These are phyloP conservation scores for Xylaria sp. DNA, from an alignment of 2,329 filamentous ascomycete species.

Conservation along the genomic window DNA sequence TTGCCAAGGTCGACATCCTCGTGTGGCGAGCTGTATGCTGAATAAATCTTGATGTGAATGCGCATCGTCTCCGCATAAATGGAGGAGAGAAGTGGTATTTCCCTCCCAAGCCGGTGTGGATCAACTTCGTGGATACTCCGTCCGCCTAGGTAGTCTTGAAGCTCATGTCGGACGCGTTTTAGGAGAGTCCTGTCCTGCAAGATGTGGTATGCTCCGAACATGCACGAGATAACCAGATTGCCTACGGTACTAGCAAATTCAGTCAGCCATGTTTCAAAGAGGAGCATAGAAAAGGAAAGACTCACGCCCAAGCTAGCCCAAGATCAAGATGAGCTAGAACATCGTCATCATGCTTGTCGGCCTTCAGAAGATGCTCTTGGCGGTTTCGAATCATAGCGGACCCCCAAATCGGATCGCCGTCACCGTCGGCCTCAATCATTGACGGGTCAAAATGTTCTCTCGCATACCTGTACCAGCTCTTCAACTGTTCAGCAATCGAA, in stretches of 20 bases:
- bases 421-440: slow-evolving; percentile 35
- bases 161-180: slow-evolving; percentile 33
- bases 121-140: slow-evolving; percentile 28
- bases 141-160: slow-evolving; percentile 27
- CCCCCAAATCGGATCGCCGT: slow-evolving; percentile 42
- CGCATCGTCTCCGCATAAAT: slow-evolving; percentile 42
- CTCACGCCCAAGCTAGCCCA: slow-evolving; percentile 41
- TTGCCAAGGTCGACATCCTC: slow-evolving; percentile 38
- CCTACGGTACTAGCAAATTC: slow-evolving; percentile 28
- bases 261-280: slow-evolving; percentile 18
- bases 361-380: slow-evolving; percentile 36
- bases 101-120: slow-evolving; percentile 30
- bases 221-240: slow-evolving; percentile 36
- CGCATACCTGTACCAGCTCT: slow-evolving; percentile 40
- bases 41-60: slow-evolving; percentile 37
- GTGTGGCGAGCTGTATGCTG: slow-evolving; percentile 35
- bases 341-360: slow-evolving; percentile 36
- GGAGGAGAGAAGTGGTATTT: slow-evolving; percentile 40
- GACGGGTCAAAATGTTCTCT: slow-evolving; percentile 36
- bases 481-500: slow-evolving; percentile 31
- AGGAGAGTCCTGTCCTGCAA: slow-evolving; percentile 35
- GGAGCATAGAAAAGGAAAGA: background rate
- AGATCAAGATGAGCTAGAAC: slow-evolving; percentile 38
- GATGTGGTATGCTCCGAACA: slow-evolving; percentile 37
- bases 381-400: slow-evolving; percentile 38